Base-by-base conservation (phyloP, 768 basidiomycete genomes). In the Lactarius sanguifluus region DNA sequence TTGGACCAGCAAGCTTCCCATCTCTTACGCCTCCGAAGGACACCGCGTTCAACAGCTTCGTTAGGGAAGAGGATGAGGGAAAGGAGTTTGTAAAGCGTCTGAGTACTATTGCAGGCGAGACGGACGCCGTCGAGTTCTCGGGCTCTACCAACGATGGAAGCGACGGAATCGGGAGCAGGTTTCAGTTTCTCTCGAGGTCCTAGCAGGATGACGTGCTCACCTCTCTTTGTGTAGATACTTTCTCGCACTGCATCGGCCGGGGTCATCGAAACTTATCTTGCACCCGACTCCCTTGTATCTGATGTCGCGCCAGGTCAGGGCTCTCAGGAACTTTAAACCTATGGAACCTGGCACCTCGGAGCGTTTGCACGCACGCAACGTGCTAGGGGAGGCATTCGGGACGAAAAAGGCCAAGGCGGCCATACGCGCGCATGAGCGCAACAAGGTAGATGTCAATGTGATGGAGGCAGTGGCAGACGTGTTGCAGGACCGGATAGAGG, bases 371-470 rank as follows among this genome's bases (percentile, higher is more conserved):
- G 89, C 88, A 18, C 83, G 88, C 50, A 91, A 85, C 62, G 81
- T 85, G n/a, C 84, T 99, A 1, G 95, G 96, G 38, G 89, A 94
- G 75, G 86, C 91, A 1, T 99, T 99, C 70, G 96, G 96, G 25
- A 96, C 95, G 30, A 92, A 94, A 79, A 98, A 97, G 75, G 93
- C 94, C 55, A 90, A 93, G 76, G 85, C 86, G 12, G 87, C 86
- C 34, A 95, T 98, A 73, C 85, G 85, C 61, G 90, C 94, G 5
- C 85, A 84, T 61, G 94, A 96, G 77, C 85, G 96, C 69, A 96
- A 96, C 78, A 88, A 87, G 75, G 88, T 99, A 43, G 94, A 97
- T 78, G 86, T 91, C 23, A 80, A 82, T 65, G 93, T 94, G 2
- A 96, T 97, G 91, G 85, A 91, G 75, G 85, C 86, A 10, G 92